Evolutionary conservation across 176 grass and related monocot species (phyloP).

Genomic region (Poa annua): DNA sequence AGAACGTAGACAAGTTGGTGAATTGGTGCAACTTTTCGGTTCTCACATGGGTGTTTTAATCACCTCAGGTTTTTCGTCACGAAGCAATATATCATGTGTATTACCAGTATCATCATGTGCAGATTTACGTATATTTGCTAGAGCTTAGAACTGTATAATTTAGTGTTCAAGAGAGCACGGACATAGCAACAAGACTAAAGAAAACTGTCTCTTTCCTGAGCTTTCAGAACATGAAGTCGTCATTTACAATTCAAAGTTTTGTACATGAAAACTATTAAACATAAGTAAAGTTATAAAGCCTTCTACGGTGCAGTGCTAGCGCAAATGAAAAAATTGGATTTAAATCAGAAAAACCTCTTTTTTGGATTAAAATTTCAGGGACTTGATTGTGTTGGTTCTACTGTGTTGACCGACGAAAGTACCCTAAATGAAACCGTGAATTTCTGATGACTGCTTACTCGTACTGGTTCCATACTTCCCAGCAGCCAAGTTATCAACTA

Average conservation of each 20-base stretch:
- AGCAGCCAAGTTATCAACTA: background rate
- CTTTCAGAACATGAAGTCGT: background rate
- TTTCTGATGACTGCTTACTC: background rate
- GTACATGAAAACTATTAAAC: constrained; percentile 16
- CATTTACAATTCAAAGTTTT: background rate
- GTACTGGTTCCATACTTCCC: background rate
- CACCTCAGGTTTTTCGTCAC: background rate
- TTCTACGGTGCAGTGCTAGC: background rate
- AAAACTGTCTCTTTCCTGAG: constrained; percentile 1
- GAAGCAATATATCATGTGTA: background rate
- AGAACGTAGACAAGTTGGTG: background rate
- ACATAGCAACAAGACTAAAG: background rate
- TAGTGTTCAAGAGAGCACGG: background rate
- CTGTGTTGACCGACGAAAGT: background rate
- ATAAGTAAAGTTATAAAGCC: background rate
- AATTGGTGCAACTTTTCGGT: background rate
- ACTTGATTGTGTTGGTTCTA: background rate
- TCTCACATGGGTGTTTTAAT: background rate
- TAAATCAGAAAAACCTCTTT: background rate
- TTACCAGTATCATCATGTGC: background rate
- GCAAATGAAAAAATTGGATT: constrained; percentile 26
- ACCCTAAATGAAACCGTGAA: background rate
- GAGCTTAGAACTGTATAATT: background rate
- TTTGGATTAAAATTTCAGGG: background rate
- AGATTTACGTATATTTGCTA: background rate